Percentiles rank a stretch among this genome's conserved stretches.
Conservation (phyloP, 1,139 yeast species). For the Scheffersomyces segobiensis region DNA sequence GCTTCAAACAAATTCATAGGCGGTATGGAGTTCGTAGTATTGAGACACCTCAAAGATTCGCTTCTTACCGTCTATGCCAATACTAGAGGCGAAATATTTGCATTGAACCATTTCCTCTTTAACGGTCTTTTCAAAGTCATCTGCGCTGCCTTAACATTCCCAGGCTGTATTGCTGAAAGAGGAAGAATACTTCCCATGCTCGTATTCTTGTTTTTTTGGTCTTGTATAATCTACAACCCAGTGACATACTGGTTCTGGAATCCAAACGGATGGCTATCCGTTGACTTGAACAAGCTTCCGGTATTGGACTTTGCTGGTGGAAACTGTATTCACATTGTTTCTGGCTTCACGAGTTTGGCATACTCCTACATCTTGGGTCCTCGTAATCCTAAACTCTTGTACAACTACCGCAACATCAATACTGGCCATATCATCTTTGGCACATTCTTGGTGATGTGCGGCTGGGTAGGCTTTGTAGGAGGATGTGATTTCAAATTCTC, state of each 20-base stretch:
- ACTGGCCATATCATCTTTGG: conserved; percentile 53
- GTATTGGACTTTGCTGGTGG: conserved; percentile 70
- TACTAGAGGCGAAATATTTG: conserved; percentile 41
- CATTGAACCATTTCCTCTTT: conserved; percentile 46
- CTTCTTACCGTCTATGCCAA: conserved; percentile 25
- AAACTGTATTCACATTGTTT: conserved; percentile 59
- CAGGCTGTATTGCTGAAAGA: conserved; percentile 59
- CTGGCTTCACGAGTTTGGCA: conserved; percentile 61
- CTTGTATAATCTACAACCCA: conserved; percentile 60
- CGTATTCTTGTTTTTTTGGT: conserved; percentile 55
- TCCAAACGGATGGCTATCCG: conserved; percentile 55
- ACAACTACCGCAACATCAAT: conserved; percentile 39
- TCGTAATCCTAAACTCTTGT: conserved; percentile 40
- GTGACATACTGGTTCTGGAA: conserved; percentile 71
- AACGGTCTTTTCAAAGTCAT: conserved; percentile 53
- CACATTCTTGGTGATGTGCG: conserved; percentile 40
- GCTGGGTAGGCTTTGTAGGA: conserved; percentile 48
- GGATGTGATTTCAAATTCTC: conserved; percentile 48
- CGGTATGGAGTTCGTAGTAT: conserved; percentile 42
- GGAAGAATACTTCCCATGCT: conserved; percentile 57
- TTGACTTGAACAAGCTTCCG: conserved; percentile 39
- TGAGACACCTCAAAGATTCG: conserved; percentile 31
- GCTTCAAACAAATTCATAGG: conserved; percentile 50
- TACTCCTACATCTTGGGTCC: conserved; percentile 63
- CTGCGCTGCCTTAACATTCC: conserved; percentile 56